phyloP scores from a whole-genome alignment of 1,139 yeast genomes.

The Hyphopichia pseudoburtonii region DNA sequence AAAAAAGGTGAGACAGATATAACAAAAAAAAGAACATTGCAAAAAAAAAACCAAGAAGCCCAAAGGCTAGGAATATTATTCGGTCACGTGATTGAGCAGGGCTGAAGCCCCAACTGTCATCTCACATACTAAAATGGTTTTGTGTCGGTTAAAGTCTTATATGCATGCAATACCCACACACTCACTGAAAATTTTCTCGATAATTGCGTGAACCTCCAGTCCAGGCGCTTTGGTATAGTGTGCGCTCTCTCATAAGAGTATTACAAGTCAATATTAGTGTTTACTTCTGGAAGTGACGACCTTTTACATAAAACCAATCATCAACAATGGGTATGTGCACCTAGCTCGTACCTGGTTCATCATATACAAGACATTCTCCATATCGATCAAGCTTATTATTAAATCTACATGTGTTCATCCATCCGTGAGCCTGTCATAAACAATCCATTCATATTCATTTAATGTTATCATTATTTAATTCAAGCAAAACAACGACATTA shows the following conservation, averaged over 20 bases:
- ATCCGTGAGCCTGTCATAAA: no score
- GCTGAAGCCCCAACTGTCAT: background rate
- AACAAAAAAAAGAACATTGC: background rate
- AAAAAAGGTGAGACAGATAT: no score
- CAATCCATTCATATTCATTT: no score
- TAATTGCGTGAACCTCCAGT: conserved; percentile 6
- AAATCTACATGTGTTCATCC: no score
- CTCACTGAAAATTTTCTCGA: conserved; percentile 15
- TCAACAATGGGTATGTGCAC: conserved; percentile 19
- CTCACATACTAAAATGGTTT: background rate
- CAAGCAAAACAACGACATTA: no score
- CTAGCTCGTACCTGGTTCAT: conserved; percentile 1
- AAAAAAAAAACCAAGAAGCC: background rate
- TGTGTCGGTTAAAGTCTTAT: no score
- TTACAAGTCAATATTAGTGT: conserved; percentile 1
- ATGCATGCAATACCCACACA: background rate
- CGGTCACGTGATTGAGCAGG: background rate
- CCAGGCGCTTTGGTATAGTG: background rate
- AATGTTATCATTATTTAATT: no score
- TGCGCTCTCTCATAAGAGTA: background rate
- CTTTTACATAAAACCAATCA: conserved; percentile 13
- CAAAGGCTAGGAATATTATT: background rate
- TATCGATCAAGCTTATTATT: background rate
- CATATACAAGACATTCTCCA: background rate
- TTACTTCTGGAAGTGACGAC: background rate